Evolutionary conservation across 768 basidiomycete species (phyloP).

Genomic region (Phaeotremella fagi): DNA sequence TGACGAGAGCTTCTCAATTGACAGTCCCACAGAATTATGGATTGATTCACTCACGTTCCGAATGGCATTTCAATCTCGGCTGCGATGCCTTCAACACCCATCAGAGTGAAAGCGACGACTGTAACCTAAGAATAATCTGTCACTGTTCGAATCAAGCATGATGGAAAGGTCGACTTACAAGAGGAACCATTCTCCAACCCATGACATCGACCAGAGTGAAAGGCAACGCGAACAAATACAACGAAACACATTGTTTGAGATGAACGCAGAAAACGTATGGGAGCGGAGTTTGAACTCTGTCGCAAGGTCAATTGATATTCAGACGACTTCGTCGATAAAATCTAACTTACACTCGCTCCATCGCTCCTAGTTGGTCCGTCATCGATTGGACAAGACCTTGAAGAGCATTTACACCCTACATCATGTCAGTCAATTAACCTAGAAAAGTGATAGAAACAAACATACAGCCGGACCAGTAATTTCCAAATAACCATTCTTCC

Average conservation of each 20-base stretch:
- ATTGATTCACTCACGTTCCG: constrained; percentile 61
- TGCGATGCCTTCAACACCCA: constrained; percentile 94
- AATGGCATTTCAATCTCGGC: constrained; percentile 95
- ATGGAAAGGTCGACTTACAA: constrained; percentile 23
- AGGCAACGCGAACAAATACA: constrained; percentile 87
- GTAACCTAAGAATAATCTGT: constrained; percentile 2
- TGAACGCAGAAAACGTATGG: constrained; percentile 61
- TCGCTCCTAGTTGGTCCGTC: constrained; percentile 70
- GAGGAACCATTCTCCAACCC: constrained; percentile 68
- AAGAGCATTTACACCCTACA: constrained; percentile 66
- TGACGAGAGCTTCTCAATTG: constrained; percentile 2
- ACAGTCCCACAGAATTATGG: not conserved
- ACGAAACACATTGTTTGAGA: constrained; percentile 87
- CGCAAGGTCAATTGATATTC: not conserved
- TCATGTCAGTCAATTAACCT: constrained; percentile 5
- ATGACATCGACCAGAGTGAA: constrained; percentile 77
- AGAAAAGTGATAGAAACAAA: not conserved
- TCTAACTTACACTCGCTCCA: constrained; percentile 83
- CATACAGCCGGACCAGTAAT: constrained; percentile 82
- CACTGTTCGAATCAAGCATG: not conserved
- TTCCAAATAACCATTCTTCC: constrained; percentile 75
- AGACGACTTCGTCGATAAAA: constrained; percentile 8
- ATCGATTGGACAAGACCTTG: constrained; percentile 67
- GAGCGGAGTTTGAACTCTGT: constrained; percentile 26
- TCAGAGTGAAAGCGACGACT: constrained; percentile 75